Conservation (phyloP, 2,329 filamentous ascomycete species). For the Fusarium tuaranense region DNA sequence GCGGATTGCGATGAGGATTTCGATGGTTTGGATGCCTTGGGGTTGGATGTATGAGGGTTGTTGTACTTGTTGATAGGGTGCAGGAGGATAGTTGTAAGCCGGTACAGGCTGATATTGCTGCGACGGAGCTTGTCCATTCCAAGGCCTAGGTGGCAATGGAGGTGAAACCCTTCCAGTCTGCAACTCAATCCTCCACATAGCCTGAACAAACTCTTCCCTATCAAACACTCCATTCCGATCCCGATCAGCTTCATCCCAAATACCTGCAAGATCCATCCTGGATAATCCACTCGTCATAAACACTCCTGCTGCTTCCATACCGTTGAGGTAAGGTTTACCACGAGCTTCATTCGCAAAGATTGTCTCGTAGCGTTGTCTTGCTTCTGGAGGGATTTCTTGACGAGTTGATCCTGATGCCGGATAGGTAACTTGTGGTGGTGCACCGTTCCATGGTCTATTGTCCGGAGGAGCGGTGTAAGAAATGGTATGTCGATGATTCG, state of each 20-base stretch:
- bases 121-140: neutral
- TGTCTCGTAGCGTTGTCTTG: conserved; percentile 11
- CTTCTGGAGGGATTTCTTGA: conserved; percentile 6
- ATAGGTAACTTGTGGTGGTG: neutral
- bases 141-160: neutral
- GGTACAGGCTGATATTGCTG: neutral
- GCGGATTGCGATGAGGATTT: conserved; percentile 5
- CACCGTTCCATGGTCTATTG: neutral
- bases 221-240: conserved; percentile 38
- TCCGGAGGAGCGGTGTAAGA: neutral
- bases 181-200: conserved; percentile 38
- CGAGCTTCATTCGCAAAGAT: conserved; percentile 11
- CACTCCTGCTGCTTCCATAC: conserved; percentile 33
- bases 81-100: neutral
- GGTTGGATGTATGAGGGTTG: neutral
- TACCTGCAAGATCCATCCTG: conserved; percentile 30
- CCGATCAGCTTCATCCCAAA: conserved; percentile 40
- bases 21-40: neutral
- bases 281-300: conserved; percentile 33
- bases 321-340: conserved; percentile 28
- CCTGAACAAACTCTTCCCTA: conserved; percentile 38
- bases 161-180: conserved; percentile 5
- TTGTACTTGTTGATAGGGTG: neutral
- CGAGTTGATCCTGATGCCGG: neutral
- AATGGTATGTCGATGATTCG: neutral